Evolutionary conservation across 768 basidiomycete genomes (phyloP).

Genomic region (Auricularia sp.): DNA sequence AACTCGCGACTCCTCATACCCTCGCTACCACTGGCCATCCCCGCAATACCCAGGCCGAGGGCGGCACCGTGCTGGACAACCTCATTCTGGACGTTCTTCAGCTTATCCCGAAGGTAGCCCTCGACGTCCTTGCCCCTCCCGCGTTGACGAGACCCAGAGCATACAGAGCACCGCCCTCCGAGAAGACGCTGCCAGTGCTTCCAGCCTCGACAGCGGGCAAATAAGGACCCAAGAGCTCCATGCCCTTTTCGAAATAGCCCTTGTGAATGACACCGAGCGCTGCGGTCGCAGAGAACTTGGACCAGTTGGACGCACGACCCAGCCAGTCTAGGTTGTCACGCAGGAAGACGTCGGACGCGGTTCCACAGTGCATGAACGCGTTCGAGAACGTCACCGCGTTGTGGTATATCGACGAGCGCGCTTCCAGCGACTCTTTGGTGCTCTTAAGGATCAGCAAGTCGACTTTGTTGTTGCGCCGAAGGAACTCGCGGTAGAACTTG

Average conservation of each 20-base stretch:
- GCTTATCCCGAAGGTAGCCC: constrained; percentile 66
- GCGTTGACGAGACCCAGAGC: constrained; percentile 93
- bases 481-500: constrained; percentile 88
- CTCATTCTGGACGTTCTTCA: constrained; percentile 64
- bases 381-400: constrained; percentile 94
- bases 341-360: constrained; percentile 87
- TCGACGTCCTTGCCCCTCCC: constrained; percentile 54
- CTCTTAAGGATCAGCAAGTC: constrained; percentile 87
- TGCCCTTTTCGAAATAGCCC: constrained; percentile 88
- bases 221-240: constrained; percentile 87
- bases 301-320: constrained; percentile 91
- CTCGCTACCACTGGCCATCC: constrained; percentile 81
- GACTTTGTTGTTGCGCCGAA: constrained; percentile 87
- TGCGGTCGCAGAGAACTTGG: constrained; percentile 95
- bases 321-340: constrained; percentile 97
- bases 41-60: constrained; percentile 90
- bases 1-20: constrained; percentile 19
- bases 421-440: constrained; percentile 87
- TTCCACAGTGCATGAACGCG: constrained; percentile 97
- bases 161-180: constrained; percentile 93
- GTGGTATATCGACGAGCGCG: constrained; percentile 94
- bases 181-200: constrained; percentile 68
- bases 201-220: constrained; percentile 65
- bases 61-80: constrained; percentile 96
- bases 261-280: constrained; percentile 97